These are phyloP conservation scores for Camelina sativa DNA, from an alignment of 345 rosid species.

Conservation along the genomic window DNA sequence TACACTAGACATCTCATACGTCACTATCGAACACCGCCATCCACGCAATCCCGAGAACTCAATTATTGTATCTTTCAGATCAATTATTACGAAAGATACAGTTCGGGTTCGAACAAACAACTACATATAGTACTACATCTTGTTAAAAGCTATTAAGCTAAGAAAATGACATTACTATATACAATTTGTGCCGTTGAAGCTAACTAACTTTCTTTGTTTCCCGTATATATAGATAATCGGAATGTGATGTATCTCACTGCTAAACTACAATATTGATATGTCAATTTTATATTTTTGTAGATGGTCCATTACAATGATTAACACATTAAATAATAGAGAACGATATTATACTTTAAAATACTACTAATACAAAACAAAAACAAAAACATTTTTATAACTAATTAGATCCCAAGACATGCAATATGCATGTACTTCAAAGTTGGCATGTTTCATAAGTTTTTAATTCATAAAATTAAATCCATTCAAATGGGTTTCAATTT, in stretches of 20 bases:
- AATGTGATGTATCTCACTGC: background rate
- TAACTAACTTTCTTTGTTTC: background rate
- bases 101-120: background rate
- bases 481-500: no score
- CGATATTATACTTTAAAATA: no score
- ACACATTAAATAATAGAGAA: background rate
- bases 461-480: no score
- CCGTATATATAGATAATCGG: background rate
- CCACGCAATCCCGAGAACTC: background rate
- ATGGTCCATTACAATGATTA: background rate
- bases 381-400: no score
- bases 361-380: no score
- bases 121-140: background rate
- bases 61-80: slow-evolving; percentile 11
- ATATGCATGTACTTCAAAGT: no score
- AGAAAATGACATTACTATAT: background rate
- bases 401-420: no score
- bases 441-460: no score
- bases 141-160: background rate
- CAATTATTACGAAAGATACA: slow-evolving; percentile 1
- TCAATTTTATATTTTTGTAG: background rate
- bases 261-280: no score
- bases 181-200: background rate
- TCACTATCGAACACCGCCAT: background rate
- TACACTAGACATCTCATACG: background rate